Evolutionary conservation across 192 early-diverging fungal species (phyloP), one percentile per base, ranked within the genome.

Genomic region (Dissophora globulifera): DNA sequence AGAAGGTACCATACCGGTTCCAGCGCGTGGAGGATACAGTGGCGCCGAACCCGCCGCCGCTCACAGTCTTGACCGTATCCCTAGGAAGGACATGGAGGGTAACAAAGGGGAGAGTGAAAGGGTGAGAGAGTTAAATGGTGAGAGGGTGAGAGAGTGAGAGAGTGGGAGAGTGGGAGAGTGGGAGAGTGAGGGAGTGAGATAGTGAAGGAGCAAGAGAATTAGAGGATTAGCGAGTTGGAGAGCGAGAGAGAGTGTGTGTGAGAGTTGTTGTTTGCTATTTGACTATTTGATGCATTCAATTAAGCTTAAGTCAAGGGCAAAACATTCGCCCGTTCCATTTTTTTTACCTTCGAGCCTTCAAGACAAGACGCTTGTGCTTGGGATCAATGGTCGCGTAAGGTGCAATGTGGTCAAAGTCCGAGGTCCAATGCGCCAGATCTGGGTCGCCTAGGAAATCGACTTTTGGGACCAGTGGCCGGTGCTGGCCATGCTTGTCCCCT

Each of bases 1-100:
- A 82, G 0, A 89, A 82, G 2, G 78, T 84, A 10, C 90, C 90
- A 49, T 86, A 89, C 46, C 84, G 68, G 58, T 87, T 81, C 20
- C 79, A 87, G 19, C 88, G 79, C 0, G 85, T 83, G 0, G 79
- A 83, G 6, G 82, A 85, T 4, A 88, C 79, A 1, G 83, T 81
- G 2, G 88, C 84, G 3, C 90, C 90, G 51, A 88, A 88, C 43
- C 88, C 88, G 0, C 63, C 72, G 1, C 72, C 72, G 19, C 63
- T 67, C 32, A 48, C 43, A 15, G 63, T 61, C 58, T 57, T 76
- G 43, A 76, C 57, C 45, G 35, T 33, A 20, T 76, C 64, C n/a
- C 72, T 69, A n/a, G n/a, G n/a, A n/a, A n/a, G n/a, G n/a, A n/a
- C n/a, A n/a, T n/a, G n/a, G n/a, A n/a, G n/a, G n/a, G 38, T 40